Conservation (phyloP, 305 asterid species). For the Fraxinus baroniana region DNA sequence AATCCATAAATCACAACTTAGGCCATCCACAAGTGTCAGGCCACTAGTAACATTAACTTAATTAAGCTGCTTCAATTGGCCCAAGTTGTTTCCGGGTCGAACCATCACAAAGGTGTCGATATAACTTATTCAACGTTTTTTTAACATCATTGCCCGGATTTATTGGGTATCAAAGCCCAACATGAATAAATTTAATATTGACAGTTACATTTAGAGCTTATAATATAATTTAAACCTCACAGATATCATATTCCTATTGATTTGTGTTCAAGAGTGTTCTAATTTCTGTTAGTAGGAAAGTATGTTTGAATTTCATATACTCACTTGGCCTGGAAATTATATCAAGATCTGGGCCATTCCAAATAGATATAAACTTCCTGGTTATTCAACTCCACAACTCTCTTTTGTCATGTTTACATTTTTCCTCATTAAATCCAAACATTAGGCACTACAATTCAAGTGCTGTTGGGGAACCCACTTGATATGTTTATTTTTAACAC, state of each 20-base stretch:
- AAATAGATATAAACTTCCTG: not conserved
- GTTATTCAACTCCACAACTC: not conserved
- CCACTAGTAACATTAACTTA: not conserved
- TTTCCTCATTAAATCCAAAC: not conserved
- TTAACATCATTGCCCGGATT: too few species aligned
- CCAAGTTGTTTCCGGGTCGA: too few species aligned
- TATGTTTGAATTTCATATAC: not conserved
- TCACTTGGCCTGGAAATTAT: not conserved
- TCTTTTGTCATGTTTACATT: not conserved
- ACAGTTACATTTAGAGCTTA: not conserved
- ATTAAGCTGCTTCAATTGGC: too few species aligned
- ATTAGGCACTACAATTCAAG: not conserved
- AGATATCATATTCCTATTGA: not conserved
- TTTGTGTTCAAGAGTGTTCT: not conserved
- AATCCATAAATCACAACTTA: not conserved
- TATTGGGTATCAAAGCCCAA: too few species aligned
- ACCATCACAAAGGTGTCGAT: too few species aligned
- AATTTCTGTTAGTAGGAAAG: not conserved
- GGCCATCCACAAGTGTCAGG: not conserved
- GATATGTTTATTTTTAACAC: not conserved
- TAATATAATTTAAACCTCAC: not conserved
- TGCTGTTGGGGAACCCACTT: not conserved
- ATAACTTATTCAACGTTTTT: too few species aligned
- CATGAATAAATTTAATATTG: not conserved
- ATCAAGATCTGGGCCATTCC: not conserved